A percentile compares a stretch with the other conserved stretches of the same genome.
Evolutionary conservation across 78 protist species (phyloP).

Genomic region (Speleostelium caveatum): DNA sequence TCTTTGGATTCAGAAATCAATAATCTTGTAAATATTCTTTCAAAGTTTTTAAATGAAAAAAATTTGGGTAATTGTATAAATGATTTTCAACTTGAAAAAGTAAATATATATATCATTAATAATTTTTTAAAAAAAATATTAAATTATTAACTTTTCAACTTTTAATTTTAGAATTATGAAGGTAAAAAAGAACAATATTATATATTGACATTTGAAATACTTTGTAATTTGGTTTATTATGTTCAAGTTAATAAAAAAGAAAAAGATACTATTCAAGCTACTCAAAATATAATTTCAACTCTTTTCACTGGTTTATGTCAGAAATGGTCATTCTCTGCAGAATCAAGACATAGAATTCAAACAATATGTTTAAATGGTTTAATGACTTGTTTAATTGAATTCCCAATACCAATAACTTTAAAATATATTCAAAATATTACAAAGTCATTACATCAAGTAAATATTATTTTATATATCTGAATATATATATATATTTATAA

Average conservation of each 20-base stretch:
- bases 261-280: not conserved
- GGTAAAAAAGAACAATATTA: slow-evolving; percentile 29
- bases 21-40: slow-evolving; percentile 26
- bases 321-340: slow-evolving; percentile 63
- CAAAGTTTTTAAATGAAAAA: slow-evolving; percentile 39
- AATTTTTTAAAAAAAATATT: no score
- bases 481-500: not conserved
- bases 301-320: slow-evolving; percentile 30
- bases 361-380: slow-evolving; percentile 68
- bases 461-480: not conserved
- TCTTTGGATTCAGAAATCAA: slow-evolving; percentile 26
- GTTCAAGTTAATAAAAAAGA: not conserved
- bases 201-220: slow-evolving; percentile 38
- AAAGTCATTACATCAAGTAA: slow-evolving; percentile 29
- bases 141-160: not conserved
- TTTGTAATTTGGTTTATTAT: slow-evolving; percentile 34
- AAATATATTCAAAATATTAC: slow-evolving; percentile 61
- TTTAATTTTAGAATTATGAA: slow-evolving; percentile 24
- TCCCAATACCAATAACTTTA: slow-evolving; percentile 48
- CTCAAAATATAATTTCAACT: slow-evolving; percentile 32
- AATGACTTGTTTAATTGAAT: slow-evolving; percentile 28
- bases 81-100: slow-evolving; percentile 61
- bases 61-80: slow-evolving; percentile 34
- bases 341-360: slow-evolving; percentile 37
- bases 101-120: not conserved